Percentiles rank a stretch among this genome's conserved stretches.
Evolutionary conservation across 768 basidiomycete species (phyloP).

Genomic region (Coprinopsis marcescibilis): DNA sequence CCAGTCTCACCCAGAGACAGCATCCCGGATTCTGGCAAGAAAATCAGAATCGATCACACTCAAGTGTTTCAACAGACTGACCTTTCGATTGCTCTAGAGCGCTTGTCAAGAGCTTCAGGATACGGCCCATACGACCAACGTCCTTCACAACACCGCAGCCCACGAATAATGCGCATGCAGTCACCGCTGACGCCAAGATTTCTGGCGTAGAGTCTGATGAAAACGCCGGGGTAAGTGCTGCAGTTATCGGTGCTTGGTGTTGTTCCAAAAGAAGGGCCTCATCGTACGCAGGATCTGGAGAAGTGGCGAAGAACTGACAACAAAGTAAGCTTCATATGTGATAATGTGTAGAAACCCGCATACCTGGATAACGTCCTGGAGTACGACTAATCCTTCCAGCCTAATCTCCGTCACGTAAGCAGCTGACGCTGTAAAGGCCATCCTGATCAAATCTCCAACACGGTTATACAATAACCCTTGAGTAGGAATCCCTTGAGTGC

Average conservation of each 20-base stretch:
- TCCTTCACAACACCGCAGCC: slow-evolving; percentile 94
- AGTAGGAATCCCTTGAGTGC: slow-evolving; percentile 48
- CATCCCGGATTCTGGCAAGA: slow-evolving; percentile 67
- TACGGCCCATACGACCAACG: slow-evolving; percentile 86
- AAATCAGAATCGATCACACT: background rate
- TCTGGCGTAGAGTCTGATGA: slow-evolving; percentile 94
- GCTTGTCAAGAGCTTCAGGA: slow-evolving; percentile 80
- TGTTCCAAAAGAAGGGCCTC: slow-evolving; percentile 90
- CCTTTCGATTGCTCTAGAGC: slow-evolving; percentile 83
- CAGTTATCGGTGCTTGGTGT: slow-evolving; percentile 96
- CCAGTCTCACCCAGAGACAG: slow-evolving; percentile 80
- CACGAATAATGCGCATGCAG: slow-evolving; percentile 92
- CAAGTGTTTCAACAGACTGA: background rate
- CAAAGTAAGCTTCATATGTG: slow-evolving; percentile 5
- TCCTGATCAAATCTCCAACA: slow-evolving; percentile 89
- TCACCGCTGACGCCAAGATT: slow-evolving; percentile 85
- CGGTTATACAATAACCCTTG: slow-evolving; percentile 70
- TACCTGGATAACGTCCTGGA: slow-evolving; percentile 91
- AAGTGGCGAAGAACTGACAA: slow-evolving; percentile 73
- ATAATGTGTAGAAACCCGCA: background rate
- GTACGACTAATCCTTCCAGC: slow-evolving; percentile 81
- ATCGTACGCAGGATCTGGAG: slow-evolving; percentile 91
- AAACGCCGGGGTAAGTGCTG: slow-evolving; percentile 94
- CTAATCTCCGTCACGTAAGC: slow-evolving; percentile 96
- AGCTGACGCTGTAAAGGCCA: slow-evolving; percentile 97